Evolutionary conservation across 306 rosid species (phyloP).

Genomic region (Vigna hirtella): DNA sequence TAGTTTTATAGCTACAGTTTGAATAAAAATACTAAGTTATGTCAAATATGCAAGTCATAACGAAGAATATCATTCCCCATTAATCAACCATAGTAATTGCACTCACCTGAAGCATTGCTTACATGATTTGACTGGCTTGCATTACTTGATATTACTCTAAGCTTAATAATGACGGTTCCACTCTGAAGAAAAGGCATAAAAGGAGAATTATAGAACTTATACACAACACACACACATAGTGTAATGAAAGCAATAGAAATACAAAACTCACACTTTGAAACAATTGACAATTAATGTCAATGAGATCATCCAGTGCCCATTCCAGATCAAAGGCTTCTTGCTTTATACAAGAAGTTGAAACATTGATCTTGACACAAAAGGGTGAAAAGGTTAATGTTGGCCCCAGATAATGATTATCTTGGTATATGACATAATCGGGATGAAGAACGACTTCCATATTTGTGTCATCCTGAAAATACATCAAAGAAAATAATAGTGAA

Average conservation of each 20-base stretch:
- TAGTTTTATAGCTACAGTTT: slow-evolving; percentile 31
- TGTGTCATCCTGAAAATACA: slow-evolving; percentile 68
- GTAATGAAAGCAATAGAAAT: slow-evolving; percentile 18
- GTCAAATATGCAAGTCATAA: slow-evolving; percentile 32
- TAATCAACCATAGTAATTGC: slow-evolving; percentile 26
- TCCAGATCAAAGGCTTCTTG: slow-evolving; percentile 63
- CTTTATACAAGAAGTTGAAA: slow-evolving; percentile 52
- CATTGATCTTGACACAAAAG: slow-evolving; percentile 66
- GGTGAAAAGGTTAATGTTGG: slow-evolving; percentile 70
- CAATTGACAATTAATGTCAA: slow-evolving; percentile 65
- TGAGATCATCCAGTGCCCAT: slow-evolving; percentile 73
- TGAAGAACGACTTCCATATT: slow-evolving; percentile 67
- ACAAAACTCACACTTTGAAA: slow-evolving; percentile 69
- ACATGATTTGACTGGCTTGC: slow-evolving; percentile 49
- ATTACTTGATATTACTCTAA: slow-evolving; percentile 64
- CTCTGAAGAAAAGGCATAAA: slow-evolving; percentile 59
- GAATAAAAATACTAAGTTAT: slow-evolving; percentile 21
- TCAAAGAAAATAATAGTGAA: slow-evolving; percentile 44
- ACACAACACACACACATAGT: neutral
- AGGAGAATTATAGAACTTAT: slow-evolving; percentile 28
- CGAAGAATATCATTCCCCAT: slow-evolving; percentile 18
- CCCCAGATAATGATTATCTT: slow-evolving; percentile 67
- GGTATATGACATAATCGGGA: slow-evolving; percentile 83
- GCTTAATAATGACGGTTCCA: slow-evolving; percentile 66
- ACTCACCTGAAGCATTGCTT: slow-evolving; percentile 68